Evolutionary conservation across 331 rosid genomes (phyloP), one percentile per base, ranked within the genome.

Genomic region (Dryas integrifolia): DNA sequence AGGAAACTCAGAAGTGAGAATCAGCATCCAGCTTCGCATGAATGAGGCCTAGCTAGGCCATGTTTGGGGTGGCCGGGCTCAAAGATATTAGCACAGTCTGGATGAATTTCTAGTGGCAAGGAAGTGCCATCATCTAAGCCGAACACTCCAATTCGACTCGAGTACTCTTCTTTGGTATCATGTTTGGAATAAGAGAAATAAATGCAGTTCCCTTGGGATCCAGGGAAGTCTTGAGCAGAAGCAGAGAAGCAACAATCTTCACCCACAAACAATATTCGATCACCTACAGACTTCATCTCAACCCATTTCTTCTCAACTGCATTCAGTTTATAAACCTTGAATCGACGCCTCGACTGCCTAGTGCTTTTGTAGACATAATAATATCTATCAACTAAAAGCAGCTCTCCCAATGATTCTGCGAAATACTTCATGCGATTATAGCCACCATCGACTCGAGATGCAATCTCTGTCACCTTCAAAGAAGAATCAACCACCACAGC

Each of bases 1-100:
- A 30, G 35, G 35, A 30, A 30, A 30, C 35, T 30, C 2, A 30
- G 2, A 30, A 30, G 35, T 30, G 2, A 30, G 35, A 30, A 30
- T 30, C 35, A 30, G 35, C 35, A 30, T 30, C 3, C 35, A 30
- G 35, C 24, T 21, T 21, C 24, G 1, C 24, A 21, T 21, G 24
- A 21, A 21, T 21, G 24, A 21, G 24, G 24, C 24, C 24, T 21
- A 21, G 24, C 35, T 30, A 30, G 35, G 35, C 35, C 35, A 30
- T 30, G 35, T 30, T 72, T 38, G 87, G 87, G 61, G 77, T 77
- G 44, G 1, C 24, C 24, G 24, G 82, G 78, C 69, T 73, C 74
- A 46, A 85, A 85, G 4, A 65, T n/a, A 0, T 52, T 69, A 11
- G 70, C 26, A 47, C 6, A 69, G 60, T 52, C 13, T 3, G 5